Evolutionary conservation across 441 rosid species (phyloP), one percentile per base, ranked within the genome.

Genomic region (Croton setiger): DNA sequence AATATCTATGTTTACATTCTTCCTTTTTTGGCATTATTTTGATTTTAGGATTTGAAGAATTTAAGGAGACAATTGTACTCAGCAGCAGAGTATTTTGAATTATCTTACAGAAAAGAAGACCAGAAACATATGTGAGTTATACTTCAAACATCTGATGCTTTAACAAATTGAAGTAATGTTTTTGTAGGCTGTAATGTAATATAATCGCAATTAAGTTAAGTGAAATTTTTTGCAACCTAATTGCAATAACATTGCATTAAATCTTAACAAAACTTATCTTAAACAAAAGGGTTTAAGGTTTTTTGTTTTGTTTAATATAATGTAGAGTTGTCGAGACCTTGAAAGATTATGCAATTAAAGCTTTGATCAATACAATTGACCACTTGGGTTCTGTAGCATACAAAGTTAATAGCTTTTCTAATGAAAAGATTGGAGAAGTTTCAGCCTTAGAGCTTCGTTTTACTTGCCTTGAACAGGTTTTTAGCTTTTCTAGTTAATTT

Each of bases 51-150:
- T 63, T 78, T 95, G 80, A 95, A 84, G 87, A 84, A 72, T 71
- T 63, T 95, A 62, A 86, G 90, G 78, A 78, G 84, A 67, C 98
- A 95, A 47, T 71, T 95, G 41, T 89, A 88, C 83, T 86, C 90
- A 20, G 99, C 99, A 9, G 98, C 98, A 23, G 93, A 95, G 33
- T 85, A 89, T 77, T 92, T 88, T 69, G 99, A 95, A 82, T 44
- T 67, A 35, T 86, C 90, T 67, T 89, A 87, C 75, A 61, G 58
- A 52, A 69, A 83, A 67, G 83, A 84, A 54, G 85, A 80, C 11
- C 85, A 86, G 72, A 95, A 90, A 80, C 81, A 88, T 70, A 59
- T 79, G 98, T 88, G 78, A 88, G 82, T 55, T 55, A 15, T 21
- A 18, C 51, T 62, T 48, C 43, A 52, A 52, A 62, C 13, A 7